A percentile compares a stretch with the other conserved stretches of the same genome.
phyloP scores from a whole-genome alignment of 768 basidiomycete genomes.

The Dentipellis sp. region DNA sequence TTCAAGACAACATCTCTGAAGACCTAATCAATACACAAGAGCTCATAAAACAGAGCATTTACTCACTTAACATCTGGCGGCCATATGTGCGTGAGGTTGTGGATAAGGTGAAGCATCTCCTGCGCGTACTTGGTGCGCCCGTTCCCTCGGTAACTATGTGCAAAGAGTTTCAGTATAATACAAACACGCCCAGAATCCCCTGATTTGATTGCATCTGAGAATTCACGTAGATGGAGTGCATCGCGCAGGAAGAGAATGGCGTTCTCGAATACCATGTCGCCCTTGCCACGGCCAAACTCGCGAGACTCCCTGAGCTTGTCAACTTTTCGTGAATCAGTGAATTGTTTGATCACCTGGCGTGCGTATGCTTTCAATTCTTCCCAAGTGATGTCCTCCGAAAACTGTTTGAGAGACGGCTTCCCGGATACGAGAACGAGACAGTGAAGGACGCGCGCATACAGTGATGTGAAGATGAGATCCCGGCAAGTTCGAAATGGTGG shows the following conservation, averaged over 20 bases:
- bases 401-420: conserved; percentile 5
- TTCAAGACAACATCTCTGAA: conserved; percentile 19
- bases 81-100: conserved; percentile 14
- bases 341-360: not conserved
- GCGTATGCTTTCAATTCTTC: not conserved
- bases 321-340: not conserved
- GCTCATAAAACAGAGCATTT: not conserved
- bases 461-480: conserved; percentile 21
- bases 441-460: conserved; percentile 20
- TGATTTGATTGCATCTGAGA: conserved; percentile 20
- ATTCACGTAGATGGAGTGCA: conserved; percentile 17
- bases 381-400: not conserved
- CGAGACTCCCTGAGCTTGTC: not conserved
- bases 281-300: not conserved
- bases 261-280: conserved; percentile 13
- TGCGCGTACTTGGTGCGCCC: conserved; percentile 22
- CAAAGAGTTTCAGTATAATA: conserved; percentile 16
- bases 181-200: conserved; percentile 23
- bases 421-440: conserved; percentile 11
- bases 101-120: conserved; percentile 10
- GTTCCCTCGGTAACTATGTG: conserved; percentile 17
- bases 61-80: conserved; percentile 9
- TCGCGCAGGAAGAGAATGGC: conserved; percentile 21
- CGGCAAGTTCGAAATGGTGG: conserved; percentile 22
- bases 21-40: not conserved